These are phyloP conservation scores for Saprolegnia diclina DNA, from an alignment of 352 stramenopile species.

Conservation along the genomic window DNA sequence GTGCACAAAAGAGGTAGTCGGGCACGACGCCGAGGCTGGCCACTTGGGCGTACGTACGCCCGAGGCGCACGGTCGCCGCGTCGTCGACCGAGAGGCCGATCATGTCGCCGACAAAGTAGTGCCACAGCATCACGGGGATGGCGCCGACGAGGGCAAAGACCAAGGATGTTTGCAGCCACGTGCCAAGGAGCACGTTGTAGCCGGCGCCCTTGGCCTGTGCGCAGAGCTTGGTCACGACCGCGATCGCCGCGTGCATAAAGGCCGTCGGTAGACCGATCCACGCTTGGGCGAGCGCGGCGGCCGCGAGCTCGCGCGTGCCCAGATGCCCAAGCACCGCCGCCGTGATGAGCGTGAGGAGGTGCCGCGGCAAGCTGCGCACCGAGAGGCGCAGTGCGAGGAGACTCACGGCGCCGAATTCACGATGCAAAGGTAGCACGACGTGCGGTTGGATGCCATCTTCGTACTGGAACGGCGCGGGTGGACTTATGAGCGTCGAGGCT, in stretches of 20 bases:
- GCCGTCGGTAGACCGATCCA: conserved; percentile 30
- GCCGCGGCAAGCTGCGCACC: not conserved
- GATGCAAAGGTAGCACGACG: not conserved
- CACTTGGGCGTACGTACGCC: conserved; percentile 1
- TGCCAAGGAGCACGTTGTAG: conserved; percentile 8
- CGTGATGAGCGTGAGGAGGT: conserved; percentile 7
- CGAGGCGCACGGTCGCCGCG: conserved; percentile 6
- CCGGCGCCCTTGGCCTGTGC: conserved; percentile 15
- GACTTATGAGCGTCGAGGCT: not conserved
- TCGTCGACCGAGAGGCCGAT: conserved; percentile 14
- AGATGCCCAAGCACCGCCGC: conserved; percentile 14
- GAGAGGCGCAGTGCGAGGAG: not conserved
- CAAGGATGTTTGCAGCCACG: conserved; percentile 23
- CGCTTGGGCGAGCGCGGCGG: conserved; percentile 21
- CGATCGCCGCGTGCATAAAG: conserved; percentile 28
- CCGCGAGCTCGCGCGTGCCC: conserved; percentile 21
- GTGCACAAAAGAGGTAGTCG: conserved; percentile 13
- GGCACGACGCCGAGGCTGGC: conserved; percentile 7
- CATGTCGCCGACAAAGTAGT: conserved; percentile 23
- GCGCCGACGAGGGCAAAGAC: conserved; percentile 9
- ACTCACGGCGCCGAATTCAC: not conserved
- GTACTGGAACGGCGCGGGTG: not conserved
- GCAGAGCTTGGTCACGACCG: conserved; percentile 28
- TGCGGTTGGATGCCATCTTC: conserved; percentile 4
- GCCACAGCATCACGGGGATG: conserved; percentile 22